Percentiles rank a stretch among this genome's conserved stretches.
Evolutionary conservation across 1,284 basidiomycete species (phyloP).

Genomic region (Ceratobasidium sp.): DNA sequence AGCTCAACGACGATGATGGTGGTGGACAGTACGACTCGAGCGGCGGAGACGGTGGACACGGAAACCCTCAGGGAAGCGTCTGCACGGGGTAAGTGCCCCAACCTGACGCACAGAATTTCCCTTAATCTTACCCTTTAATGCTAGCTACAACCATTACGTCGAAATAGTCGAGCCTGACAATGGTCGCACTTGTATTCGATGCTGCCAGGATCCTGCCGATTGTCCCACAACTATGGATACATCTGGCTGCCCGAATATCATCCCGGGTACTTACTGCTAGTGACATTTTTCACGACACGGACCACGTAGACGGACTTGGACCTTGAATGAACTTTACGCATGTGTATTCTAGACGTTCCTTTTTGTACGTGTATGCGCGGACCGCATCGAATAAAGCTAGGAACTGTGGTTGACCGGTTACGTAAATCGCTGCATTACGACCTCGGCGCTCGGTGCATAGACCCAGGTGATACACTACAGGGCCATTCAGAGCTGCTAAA

Average conservation of each 20-base stretch:
- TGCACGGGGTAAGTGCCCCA: slow-evolving; percentile 51
- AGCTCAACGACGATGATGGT: slow-evolving; percentile 51
- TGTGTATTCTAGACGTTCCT: neutral
- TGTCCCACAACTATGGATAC: slow-evolving; percentile 50
- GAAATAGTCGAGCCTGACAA: slow-evolving; percentile 54
- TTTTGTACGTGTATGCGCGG: neutral
- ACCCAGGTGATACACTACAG: no score
- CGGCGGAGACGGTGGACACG: slow-evolving; percentile 53
- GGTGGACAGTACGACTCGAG: slow-evolving; percentile 56
- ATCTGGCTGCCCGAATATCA: slow-evolving; percentile 48
- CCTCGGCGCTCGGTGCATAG: no score
- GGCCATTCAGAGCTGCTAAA: no score
- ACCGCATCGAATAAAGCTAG: neutral
- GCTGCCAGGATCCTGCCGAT: slow-evolving; percentile 52
- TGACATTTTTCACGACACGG: neutral
- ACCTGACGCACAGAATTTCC: neutral
- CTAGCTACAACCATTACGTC: slow-evolving; percentile 53
- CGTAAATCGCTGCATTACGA: no score
- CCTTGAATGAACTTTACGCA: neutral
- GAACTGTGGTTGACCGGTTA: no score
- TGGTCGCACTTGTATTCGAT: slow-evolving; percentile 54
- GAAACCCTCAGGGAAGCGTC: slow-evolving; percentile 53
- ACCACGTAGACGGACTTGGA: slow-evolving; percentile 13
- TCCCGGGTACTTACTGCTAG: slow-evolving; percentile 49
- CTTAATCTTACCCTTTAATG: neutral